phyloP scores from a whole-genome alignment of 768 basidiomycete genomes.

The Phlebiopsis flavidoalba region DNA sequence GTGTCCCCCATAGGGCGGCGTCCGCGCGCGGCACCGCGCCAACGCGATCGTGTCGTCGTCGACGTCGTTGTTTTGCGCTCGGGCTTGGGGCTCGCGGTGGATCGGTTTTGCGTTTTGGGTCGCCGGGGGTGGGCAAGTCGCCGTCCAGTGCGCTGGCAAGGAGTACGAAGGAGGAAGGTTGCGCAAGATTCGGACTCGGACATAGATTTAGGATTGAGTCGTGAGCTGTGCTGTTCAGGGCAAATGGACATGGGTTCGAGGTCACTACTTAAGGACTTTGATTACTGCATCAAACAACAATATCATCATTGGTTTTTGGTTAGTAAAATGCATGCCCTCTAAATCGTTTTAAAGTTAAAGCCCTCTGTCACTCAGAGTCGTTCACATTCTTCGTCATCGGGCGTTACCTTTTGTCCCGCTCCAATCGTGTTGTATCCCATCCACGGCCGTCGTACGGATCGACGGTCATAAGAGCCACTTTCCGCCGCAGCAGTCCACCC shows the following conservation, averaged over 20 bases:
- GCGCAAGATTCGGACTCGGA: constrained; percentile 13
- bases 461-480: constrained; percentile 63
- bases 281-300: not conserved
- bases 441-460: constrained; percentile 59
- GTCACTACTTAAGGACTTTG: not conserved
- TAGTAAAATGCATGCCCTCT: not conserved
- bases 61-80: constrained; percentile 60
- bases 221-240: not conserved
- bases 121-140: constrained; percentile 7
- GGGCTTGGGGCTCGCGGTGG: constrained; percentile 47
- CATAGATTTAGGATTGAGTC: constrained; percentile 11
- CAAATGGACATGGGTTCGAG: not conserved
- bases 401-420: constrained; percentile 32
- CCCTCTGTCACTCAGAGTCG: constrained; percentile 15
- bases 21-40: constrained; percentile 21
- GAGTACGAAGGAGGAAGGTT: not conserved
- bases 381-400: constrained; percentile 23
- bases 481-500: constrained; percentile 83
- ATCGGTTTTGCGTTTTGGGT: constrained; percentile 20
- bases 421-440: constrained; percentile 57
- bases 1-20: not conserved
- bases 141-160: constrained; percentile 3
- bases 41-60: constrained; percentile 35
- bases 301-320: not conserved
- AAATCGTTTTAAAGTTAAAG: not conserved